Percentiles rank a stretch among this genome's conserved stretches.
phyloP scores from a whole-genome alignment of 805 yeast species.

The Grigorovia transvaalensis region DNA sequence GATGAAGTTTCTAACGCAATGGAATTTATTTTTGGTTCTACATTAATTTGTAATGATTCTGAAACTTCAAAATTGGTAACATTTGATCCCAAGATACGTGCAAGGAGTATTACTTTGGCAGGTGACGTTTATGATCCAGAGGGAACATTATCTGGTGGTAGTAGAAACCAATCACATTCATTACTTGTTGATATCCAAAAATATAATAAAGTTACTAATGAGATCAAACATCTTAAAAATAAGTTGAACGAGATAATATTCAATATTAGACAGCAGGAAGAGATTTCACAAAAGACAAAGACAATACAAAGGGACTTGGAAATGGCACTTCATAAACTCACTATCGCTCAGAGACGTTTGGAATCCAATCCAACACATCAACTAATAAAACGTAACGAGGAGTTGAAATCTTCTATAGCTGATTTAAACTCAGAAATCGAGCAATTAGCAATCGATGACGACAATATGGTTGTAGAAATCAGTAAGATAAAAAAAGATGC shows the following conservation, averaged over 20 bases:
- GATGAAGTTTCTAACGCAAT: constrained; percentile 66
- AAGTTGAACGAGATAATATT: constrained; percentile 33
- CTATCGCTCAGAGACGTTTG: constrained; percentile 43
- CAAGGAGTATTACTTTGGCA: constrained; percentile 77
- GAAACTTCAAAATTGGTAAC: constrained; percentile 84
- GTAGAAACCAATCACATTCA: constrained; percentile 50
- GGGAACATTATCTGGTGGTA: constrained; percentile 95
- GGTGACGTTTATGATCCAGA: constrained; percentile 96
- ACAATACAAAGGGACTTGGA: constrained; percentile 49
- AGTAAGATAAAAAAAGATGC: constrained; percentile 59
- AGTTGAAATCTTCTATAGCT: constrained; percentile 37
- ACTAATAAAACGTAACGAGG: constrained; percentile 41
- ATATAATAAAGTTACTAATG: constrained; percentile 38
- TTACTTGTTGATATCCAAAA: constrained; percentile 56
- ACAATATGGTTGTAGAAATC: not conserved
- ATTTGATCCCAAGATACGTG: constrained; percentile 67
- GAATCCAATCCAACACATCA: constrained; percentile 47
- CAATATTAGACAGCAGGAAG: constrained; percentile 35
- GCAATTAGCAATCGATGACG: constrained; percentile 16
- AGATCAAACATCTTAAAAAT: constrained; percentile 32
- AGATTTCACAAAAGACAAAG: constrained; percentile 40
- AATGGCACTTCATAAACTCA: constrained; percentile 48
- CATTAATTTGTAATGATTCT: constrained; percentile 81
- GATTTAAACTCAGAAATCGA: constrained; percentile 33
- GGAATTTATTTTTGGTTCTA: constrained; percentile 83